Conservation (phyloP, 2,329 filamentous ascomycete genomes). For the Monosporascus sp. region DNA sequence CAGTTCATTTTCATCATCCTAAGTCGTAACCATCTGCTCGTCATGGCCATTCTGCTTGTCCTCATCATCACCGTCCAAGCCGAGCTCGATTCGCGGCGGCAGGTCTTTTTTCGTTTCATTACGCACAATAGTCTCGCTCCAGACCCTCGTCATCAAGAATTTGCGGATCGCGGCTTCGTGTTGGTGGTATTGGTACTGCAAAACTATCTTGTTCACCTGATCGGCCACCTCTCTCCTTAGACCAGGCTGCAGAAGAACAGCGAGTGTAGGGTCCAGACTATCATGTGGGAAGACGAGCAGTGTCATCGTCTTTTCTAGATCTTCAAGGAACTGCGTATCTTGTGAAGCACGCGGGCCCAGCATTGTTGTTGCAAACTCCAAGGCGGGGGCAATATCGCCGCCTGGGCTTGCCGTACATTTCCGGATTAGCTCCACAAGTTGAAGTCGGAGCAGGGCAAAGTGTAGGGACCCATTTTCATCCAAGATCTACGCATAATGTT, state of each 20-base stretch:
- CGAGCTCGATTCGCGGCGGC: slow-evolving; percentile 36
- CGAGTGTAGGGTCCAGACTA: slow-evolving; percentile 69
- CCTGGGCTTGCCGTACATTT: slow-evolving; percentile 60
- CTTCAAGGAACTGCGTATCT: slow-evolving; percentile 74
- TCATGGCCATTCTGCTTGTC: slow-evolving; percentile 39
- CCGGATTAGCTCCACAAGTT: slow-evolving; percentile 90
- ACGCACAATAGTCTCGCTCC: slow-evolving; percentile 67
- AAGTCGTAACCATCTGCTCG: slow-evolving; percentile 48
- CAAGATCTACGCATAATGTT: slow-evolving; percentile 60
- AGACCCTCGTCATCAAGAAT: slow-evolving; percentile 76
- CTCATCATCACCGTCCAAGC: slow-evolving; percentile 26
- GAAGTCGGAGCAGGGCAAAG: slow-evolving; percentile 83
- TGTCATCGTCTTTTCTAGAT: slow-evolving; percentile 89
- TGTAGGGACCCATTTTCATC: slow-evolving; percentile 79
- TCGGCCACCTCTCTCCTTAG: slow-evolving; percentile 81
- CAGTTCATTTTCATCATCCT: slow-evolving; percentile 11
- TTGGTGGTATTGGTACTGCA: slow-evolving; percentile 65
- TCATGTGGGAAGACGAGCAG: slow-evolving; percentile 85
- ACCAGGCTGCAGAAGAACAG: slow-evolving; percentile 70
- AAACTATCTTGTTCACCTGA: slow-evolving; percentile 82
- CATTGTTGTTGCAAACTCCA: slow-evolving; percentile 83
- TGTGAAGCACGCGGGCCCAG: slow-evolving; percentile 82
- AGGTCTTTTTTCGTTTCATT: slow-evolving; percentile 35
- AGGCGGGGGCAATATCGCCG: slow-evolving; percentile 70
- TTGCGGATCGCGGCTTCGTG: slow-evolving; percentile 78